Base-by-base conservation (phyloP, 2,329 filamentous ascomycete species). In the Aspergillus terreus region DNA sequence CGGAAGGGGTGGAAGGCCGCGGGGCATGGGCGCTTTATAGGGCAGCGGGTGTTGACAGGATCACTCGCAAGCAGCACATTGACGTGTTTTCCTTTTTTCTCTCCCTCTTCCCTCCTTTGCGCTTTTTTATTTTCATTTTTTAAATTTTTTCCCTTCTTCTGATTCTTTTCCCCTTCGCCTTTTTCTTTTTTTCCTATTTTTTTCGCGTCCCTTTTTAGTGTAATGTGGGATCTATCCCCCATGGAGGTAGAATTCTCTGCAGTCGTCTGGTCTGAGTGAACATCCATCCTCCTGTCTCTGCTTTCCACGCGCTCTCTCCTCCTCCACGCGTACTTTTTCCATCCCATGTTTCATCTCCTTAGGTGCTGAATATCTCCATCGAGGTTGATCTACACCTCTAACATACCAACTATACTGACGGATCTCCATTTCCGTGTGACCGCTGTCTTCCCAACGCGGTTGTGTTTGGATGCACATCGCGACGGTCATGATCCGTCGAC, bases 1-100 rank as follows among this genome's bases (percentile, higher is more conserved):
- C 61, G 66, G 68, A 68, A 69, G 63, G 66, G 61, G 63, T 61
- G 69, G 62, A 64, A 70, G 59, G 59, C 61, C 64, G 70, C 68
- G 70, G 70, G 70, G 70, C 70, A 70, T 68, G 62, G 62, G 64
- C 57, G 63, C 64, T 72, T 72, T 72, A 72, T 71, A 71, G 69
- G 63, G 68, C 64, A 59, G 62, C 66, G 57, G 65, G 62, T 66
- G 68, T 71, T 71, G 69, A 69, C 68, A 65, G 61, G 71, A 73
- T 73, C 71, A 73, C 64, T 61, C 58, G 49, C 56, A 54, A 57
- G 47, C 56, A 56, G 45, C 60, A 58, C 58, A 58, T 59, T 61
- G 63, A 58, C 45, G 52, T 21, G 27, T 50, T 50, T 44, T 35
- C 46, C 47, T 54, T 56, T 50, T 41, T 54, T 49, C 46, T 44